Base-by-base conservation (phyloP, 116 monocot genomes). In the Papilionanthe hybrid region DNA sequence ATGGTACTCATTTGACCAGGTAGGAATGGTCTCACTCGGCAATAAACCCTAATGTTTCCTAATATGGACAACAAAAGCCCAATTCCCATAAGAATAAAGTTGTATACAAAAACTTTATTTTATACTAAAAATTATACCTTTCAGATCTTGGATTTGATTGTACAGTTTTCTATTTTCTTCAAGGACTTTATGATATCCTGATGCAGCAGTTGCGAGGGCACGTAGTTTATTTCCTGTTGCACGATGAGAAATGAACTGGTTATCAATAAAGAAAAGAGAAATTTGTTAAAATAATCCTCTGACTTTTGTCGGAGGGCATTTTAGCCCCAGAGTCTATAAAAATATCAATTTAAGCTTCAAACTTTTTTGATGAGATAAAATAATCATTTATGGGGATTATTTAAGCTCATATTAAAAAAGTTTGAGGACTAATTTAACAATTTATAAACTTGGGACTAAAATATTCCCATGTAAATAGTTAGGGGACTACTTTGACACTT, bases 1-100 rank as follows among this genome's bases (percentile, higher is more conserved):
- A 55, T 77, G 48, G 77, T 57, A 81, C 79, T 90, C 30, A 67
- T 41, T 72, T 95, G 92, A 37, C 99, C 93, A 60, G 92, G 92
- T 44, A 91, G 78, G 77, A 99, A 95, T 43, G 99, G 99, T 74
- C 99, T 87, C 42, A 99, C 93, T 71, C 99, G 79, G 63, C 99
- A 99, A 53, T 99, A 99, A 9, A 99, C 95, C 86, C 99, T 89
- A 56, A 99, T 99, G 83, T 84, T 99, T 78, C 99, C 99, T 99
- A 37, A 78, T 75, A 49, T 5, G 47, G 9, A 50, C 25, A 66
- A 75, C n/a, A 37, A 82, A 73, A 68, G 1, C 63, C 25, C 45
- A 48, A 47, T 5, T 30, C 37, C 5, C 22, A 58, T 22, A 27
- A n/a, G 29, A n/a, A 75, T 50, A 47, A 42, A n/a, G n/a, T 5